These are phyloP conservation scores for Daldinia vernicosa DNA, from an alignment of 495 filamentous ascomycete genomes.

Conservation along the genomic window DNA sequence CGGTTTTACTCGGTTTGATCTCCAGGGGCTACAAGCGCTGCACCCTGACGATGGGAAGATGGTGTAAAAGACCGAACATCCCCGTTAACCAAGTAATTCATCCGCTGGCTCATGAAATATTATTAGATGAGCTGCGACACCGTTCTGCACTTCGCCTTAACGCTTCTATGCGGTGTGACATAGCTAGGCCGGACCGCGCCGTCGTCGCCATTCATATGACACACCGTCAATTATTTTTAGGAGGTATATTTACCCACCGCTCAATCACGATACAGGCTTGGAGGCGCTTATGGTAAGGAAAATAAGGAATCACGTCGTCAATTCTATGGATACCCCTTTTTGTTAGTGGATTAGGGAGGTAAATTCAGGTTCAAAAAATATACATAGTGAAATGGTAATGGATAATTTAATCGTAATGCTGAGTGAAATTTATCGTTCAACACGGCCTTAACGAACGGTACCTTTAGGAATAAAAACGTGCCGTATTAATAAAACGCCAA, in stretches of 20 bases:
- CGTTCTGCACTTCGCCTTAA: neutral
- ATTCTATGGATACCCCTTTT: neutral
- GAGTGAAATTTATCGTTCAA: neutral
- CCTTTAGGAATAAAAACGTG: neutral
- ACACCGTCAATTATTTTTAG: neutral
- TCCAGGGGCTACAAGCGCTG: conserved; percentile 33
- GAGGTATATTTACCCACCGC: neutral
- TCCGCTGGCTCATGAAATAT: too few species aligned
- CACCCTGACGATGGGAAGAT: conserved; percentile 17
- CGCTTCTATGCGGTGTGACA: neutral
- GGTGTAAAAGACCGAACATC: conserved; percentile 16
- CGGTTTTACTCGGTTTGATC: conserved; percentile 32
- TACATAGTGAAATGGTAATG: neutral
- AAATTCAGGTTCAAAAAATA: neutral
- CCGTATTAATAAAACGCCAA: too few species aligned
- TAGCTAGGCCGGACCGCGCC: neutral
- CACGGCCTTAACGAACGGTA: neutral
- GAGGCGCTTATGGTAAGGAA: neutral
- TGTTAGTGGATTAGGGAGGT: neutral
- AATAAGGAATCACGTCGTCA: neutral
- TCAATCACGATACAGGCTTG: neutral
- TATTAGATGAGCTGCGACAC: neutral
- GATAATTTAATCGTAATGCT: neutral
- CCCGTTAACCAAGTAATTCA: neutral
- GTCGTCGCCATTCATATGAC: neutral